phyloP scores from a whole-genome alignment of 2,329 filamentous ascomycete species.

The Davidsoniella eucalypti region DNA sequence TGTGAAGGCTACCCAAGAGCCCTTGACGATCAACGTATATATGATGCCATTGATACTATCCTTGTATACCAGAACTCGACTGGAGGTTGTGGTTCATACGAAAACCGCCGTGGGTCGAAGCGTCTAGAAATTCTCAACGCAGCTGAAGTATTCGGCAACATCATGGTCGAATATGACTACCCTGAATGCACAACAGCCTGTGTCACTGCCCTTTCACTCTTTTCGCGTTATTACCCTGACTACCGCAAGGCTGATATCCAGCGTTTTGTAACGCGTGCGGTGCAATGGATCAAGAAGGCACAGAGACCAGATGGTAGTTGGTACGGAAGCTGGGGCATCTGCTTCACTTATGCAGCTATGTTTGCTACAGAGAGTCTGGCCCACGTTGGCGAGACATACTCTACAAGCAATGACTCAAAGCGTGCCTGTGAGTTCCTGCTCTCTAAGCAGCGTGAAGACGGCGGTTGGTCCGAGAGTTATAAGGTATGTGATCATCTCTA shows the following conservation, averaged over 20 bases:
- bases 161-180: conserved; percentile 99
- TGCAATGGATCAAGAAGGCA: conserved; percentile 65
- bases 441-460: conserved; percentile 69
- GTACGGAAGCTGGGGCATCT: conserved; percentile 97
- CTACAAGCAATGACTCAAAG: conserved; percentile 51
- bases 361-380: conserved; percentile 81
- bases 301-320: conserved; percentile 77
- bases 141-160: conserved; percentile 86
- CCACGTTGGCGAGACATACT: conserved; percentile 66
- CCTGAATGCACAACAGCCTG: conserved; percentile 94
- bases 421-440: conserved; percentile 75
- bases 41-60: conserved; percentile 79
- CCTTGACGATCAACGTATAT: conserved; percentile 60
- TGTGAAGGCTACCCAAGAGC: conserved; percentile 57
- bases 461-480: conserved; percentile 95
- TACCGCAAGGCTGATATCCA: conserved; percentile 66
- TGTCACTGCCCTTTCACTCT: conserved; percentile 71
- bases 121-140: conserved; percentile 78
- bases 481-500: conserved; percentile 28
- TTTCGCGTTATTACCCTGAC: conserved; percentile 63
- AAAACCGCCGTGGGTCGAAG: conserved; percentile 61
- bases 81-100: conserved; percentile 82
- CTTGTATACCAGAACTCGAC: conserved; percentile 78
- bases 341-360: conserved; percentile 94
- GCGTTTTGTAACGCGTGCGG: conserved; percentile 52